These are phyloP conservation scores for Fusarium paranaense DNA, from an alignment of 2,329 filamentous ascomycete species.

Conservation along the genomic window DNA sequence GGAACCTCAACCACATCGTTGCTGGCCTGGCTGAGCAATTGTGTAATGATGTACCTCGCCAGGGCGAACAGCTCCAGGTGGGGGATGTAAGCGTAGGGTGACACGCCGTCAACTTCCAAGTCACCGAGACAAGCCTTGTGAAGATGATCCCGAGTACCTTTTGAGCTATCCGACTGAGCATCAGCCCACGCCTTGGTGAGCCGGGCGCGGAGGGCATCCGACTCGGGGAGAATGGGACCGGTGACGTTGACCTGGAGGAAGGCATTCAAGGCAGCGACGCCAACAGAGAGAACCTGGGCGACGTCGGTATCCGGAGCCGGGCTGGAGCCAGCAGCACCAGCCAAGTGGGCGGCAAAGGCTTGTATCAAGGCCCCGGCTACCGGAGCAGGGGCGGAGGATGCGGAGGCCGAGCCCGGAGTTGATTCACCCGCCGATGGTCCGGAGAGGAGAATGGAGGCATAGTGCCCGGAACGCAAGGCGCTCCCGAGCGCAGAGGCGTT, in stretches of 20 bases:
- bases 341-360: constrained; percentile 29
- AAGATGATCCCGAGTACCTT: constrained; percentile 52
- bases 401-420: constrained; percentile 32
- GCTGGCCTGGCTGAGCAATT: constrained; percentile 33
- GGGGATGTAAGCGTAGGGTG: constrained; percentile 86
- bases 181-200: constrained; percentile 55
- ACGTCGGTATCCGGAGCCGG: constrained; percentile 3
- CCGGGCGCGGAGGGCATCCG: constrained; percentile 47
- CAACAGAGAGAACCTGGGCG: constrained; percentile 44
- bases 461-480: constrained; percentile 40
- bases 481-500: constrained; percentile 20
- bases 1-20: constrained; percentile 42
- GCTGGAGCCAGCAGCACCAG: not conserved
- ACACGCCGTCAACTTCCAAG: constrained; percentile 85
- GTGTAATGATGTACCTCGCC: constrained; percentile 65
- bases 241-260: constrained; percentile 92
- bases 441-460: constrained; percentile 41
- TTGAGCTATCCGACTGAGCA: constrained; percentile 13
- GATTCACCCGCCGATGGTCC: constrained; percentile 17
- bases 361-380: constrained; percentile 36
- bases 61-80: constrained; percentile 86
- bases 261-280: constrained; percentile 67
- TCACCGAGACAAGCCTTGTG: constrained; percentile 72
- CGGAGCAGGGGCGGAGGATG: constrained; percentile 38
- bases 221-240: constrained; percentile 75